phyloP scores from a whole-genome alignment of 352 stramenopile species.

The Aphanomyces invadans region DNA sequence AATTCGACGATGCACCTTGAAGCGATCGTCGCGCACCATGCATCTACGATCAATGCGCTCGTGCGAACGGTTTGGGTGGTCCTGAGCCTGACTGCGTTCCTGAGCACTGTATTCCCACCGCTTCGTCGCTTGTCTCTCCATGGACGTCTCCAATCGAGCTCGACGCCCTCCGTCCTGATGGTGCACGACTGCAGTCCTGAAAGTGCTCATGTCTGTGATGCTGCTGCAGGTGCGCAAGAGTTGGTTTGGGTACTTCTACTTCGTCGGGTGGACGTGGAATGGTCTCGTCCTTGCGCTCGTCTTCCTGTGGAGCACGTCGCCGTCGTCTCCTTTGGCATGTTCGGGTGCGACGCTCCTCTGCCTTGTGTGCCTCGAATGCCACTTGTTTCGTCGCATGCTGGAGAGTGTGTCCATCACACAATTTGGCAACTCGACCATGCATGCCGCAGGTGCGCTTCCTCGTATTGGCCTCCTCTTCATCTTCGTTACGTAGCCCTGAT shows the following conservation, averaged over 20 bases:
- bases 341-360: background rate
- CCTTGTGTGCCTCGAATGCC: conserved; percentile 13
- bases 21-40: background rate
- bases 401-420: conserved; percentile 20
- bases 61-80: background rate
- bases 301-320: background rate
- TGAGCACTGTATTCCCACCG: background rate
- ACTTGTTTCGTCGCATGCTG: conserved; percentile 23
- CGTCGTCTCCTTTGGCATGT: background rate
- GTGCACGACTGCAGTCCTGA: no score
- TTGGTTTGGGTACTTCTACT: conserved; percentile 22
- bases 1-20: background rate
- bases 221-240: conserved; percentile 16
- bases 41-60: background rate
- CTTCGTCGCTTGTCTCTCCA: conserved; percentile 3
- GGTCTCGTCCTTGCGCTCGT: conserved; percentile 5
- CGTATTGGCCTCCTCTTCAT: background rate
- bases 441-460: conserved; percentile 6
- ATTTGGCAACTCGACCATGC: conserved; percentile 20
- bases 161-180: background rate
- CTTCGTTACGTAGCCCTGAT: conserved; percentile 5
- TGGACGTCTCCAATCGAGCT: background rate
- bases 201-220: no score
- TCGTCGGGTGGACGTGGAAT: conserved; percentile 19
- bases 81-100: background rate